Evolutionary conservation across 2,329 filamentous ascomycete species (phyloP).

Genomic region (Penicillium sp.): DNA sequence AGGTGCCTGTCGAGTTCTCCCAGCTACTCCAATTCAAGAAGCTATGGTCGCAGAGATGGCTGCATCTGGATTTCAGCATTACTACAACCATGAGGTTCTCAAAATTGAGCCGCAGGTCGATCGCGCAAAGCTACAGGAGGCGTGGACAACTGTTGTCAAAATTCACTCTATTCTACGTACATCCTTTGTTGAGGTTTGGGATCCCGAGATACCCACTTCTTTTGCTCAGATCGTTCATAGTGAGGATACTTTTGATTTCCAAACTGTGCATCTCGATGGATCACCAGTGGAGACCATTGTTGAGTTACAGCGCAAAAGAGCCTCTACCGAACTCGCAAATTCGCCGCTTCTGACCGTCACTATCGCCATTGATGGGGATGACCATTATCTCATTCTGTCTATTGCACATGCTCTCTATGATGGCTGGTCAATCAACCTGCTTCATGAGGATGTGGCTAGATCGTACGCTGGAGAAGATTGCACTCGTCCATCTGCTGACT

Average conservation of each 20-base stretch:
- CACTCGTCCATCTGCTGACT: slow-evolving; percentile 51
- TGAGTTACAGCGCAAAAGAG: slow-evolving; percentile 14
- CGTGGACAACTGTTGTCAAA: slow-evolving; percentile 63
- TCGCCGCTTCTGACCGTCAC: slow-evolving; percentile 36
- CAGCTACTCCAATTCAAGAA: slow-evolving; percentile 82
- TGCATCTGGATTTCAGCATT: slow-evolving; percentile 69
- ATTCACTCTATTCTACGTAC: slow-evolving; percentile 73
- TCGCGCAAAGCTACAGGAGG: slow-evolving; percentile 55
- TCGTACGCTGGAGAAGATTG: slow-evolving; percentile 57
- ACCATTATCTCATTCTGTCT: slow-evolving; percentile 61
- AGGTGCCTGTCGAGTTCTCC: slow-evolving; percentile 62
- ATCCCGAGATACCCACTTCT: slow-evolving; percentile 55
- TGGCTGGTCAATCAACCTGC: slow-evolving; percentile 74
- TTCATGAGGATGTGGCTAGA: slow-evolving; percentile 70
- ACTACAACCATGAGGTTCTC: slow-evolving; percentile 83
- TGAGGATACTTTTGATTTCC: slow-evolving; percentile 35
- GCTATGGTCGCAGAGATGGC: slow-evolving; percentile 83
- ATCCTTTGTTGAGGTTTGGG: slow-evolving; percentile 66
- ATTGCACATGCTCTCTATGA: slow-evolving; percentile 88
- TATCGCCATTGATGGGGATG: slow-evolving; percentile 33
- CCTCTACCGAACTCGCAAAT: slow-evolving; percentile 17
- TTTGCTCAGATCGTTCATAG: slow-evolving; percentile 58
- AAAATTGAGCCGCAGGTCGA: slow-evolving; percentile 60
- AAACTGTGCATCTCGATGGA: slow-evolving; percentile 21
- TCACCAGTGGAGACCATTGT: slow-evolving; percentile 25